phyloP scores from a whole-genome alignment of 139 green algal species.

The Nannochloris sp. region DNA sequence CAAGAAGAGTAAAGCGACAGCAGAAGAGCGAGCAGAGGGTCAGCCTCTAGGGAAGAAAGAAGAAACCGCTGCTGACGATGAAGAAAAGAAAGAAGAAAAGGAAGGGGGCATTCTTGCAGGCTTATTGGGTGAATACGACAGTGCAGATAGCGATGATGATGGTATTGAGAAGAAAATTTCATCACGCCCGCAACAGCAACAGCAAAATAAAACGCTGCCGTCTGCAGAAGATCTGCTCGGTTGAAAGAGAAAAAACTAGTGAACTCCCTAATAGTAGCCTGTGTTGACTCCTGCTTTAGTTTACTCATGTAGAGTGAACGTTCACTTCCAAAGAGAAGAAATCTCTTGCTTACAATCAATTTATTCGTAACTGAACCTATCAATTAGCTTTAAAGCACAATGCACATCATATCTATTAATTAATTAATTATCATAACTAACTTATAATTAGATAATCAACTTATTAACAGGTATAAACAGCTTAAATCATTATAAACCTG shows the following conservation, averaged over 20 bases:
- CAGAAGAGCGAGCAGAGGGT: not conserved
- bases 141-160: not conserved
- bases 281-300: not conserved
- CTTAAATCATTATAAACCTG: no score
- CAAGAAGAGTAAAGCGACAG: not conserved
- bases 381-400: no score
- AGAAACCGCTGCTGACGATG: not conserved
- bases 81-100: not conserved
- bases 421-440: no score
- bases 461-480: no score
- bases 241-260: no score
- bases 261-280: no score
- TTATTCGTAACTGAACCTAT: no score
- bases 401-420: no score
- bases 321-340: not conserved
- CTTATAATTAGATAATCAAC: no score
- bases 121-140: not conserved
- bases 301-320: not conserved
- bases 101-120: not conserved
- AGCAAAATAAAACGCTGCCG: constrained; percentile 1
- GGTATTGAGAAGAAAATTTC: not conserved
- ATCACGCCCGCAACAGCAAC: no score
- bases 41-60: not conserved
- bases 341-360: no score
- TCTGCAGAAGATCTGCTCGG: constrained; percentile 1